Percentiles rank a stretch among this genome's conserved stretches.
phyloP scores from a whole-genome alignment of 1,284 basidiomycete genomes.

The Salmacisia buchloeana region DNA sequence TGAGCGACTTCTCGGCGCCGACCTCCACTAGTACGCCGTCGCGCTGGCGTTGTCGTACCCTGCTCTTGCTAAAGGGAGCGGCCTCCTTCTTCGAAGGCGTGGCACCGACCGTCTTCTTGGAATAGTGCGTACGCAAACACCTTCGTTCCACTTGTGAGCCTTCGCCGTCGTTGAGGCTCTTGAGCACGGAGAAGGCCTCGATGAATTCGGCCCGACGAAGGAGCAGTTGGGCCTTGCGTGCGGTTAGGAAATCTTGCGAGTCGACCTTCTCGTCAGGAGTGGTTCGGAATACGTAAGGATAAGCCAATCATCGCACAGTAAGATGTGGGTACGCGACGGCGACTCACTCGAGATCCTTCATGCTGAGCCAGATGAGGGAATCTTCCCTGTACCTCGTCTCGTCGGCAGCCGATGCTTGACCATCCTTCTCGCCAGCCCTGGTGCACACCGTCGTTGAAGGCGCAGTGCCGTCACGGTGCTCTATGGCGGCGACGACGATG shows the following conservation, averaged over 20 bases:
- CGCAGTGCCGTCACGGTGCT: constrained; percentile 38
- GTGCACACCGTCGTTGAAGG: constrained; percentile 26
- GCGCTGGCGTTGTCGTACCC: background rate
- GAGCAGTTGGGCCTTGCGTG: constrained; percentile 26
- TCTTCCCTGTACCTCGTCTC: background rate
- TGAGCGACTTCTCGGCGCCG: constrained; percentile 12
- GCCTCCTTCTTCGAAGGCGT: constrained; percentile 13
- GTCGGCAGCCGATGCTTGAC: background rate
- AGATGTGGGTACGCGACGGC: too few species aligned
- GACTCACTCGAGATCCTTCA: constrained; percentile 20
- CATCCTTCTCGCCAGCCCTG: background rate
- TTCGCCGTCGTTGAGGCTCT: constrained; percentile 22
- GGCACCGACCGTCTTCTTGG: background rate
- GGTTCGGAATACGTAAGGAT: background rate
- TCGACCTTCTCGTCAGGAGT: constrained; percentile 19
- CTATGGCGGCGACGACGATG: constrained; percentile 37
- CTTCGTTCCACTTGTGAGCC: constrained; percentile 8
- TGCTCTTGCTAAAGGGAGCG: background rate
- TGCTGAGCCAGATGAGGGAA: constrained; percentile 23
- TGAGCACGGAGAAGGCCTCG: constrained; percentile 25
- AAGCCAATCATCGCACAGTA: background rate
- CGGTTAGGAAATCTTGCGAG: constrained; percentile 14
- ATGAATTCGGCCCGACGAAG: constrained; percentile 31
- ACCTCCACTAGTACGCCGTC: background rate
- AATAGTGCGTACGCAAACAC: background rate